Evolutionary conservation across 2,329 filamentous ascomycete species (phyloP).

Genomic region (Dactylonectria estremocensis): DNA sequence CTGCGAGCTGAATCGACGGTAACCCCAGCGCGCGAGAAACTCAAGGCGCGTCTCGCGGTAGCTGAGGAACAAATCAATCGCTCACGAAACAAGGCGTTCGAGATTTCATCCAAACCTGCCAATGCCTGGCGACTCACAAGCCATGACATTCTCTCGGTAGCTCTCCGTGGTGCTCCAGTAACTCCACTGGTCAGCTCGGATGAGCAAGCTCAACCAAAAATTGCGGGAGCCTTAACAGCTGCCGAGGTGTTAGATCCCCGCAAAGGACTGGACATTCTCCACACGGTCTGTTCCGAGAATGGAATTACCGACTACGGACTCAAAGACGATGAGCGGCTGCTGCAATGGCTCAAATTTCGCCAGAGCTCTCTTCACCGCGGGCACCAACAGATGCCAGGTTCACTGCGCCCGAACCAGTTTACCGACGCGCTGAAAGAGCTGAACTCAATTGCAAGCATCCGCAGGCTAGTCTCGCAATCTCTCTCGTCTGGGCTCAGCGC

Average conservation of each 20-base stretch:
- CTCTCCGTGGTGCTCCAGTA: slow-evolving; percentile 50
- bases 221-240: slow-evolving; percentile 17
- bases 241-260: slow-evolving; percentile 22
- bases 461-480: slow-evolving; percentile 51
- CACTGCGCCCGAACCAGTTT: slow-evolving; percentile 35
- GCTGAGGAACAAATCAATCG: slow-evolving; percentile 51
- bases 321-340: slow-evolving; percentile 50
- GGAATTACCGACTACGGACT: slow-evolving; percentile 35
- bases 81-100: slow-evolving; percentile 46
- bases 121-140: slow-evolving; percentile 58
- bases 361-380: slow-evolving; percentile 32
- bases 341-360: slow-evolving; percentile 56
- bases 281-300: slow-evolving; percentile 41
- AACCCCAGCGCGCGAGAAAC: slow-evolving; percentile 39
- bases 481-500: slow-evolving; percentile 44
- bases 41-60: slow-evolving; percentile 46
- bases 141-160: slow-evolving; percentile 60
- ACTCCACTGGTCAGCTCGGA: slow-evolving; percentile 32
- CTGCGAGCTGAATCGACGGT: slow-evolving; percentile 51
- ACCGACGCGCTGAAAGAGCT: slow-evolving; percentile 40
- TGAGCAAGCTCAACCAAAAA: slow-evolving; percentile 29
- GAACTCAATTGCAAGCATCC: slow-evolving; percentile 47
- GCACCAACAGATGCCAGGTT: slow-evolving; percentile 10
- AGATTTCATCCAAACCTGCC: slow-evolving; percentile 43
- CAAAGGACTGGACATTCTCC: slow-evolving; percentile 31